Evolutionary conservation across 2,329 filamentous ascomycete species (phyloP), one percentile per base, ranked within the genome.

Genomic region (Didymella pinodella): DNA sequence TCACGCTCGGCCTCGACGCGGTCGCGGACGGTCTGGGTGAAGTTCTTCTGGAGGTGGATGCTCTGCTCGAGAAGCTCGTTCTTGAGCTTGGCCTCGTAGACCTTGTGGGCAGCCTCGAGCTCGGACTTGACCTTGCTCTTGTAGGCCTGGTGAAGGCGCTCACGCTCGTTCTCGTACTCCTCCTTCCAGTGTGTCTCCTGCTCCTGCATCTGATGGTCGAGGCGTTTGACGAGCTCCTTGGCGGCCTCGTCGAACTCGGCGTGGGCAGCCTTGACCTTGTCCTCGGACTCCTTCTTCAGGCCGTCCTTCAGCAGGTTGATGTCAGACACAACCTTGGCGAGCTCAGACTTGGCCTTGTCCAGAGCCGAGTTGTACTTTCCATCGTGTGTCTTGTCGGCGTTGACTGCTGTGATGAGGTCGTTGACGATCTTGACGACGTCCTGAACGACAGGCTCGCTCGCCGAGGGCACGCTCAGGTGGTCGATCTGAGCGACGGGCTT

Each of bases 371-470:
- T 88, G 79, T 95, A 97, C 77, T 90, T 92, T 67, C 85, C 85
- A 63, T 89, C 86, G 57, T 73, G 71, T 57, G 91, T 87, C 61
- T 89, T 87, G 75, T 97, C 94, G 57, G 91, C 90, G 77, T 97
- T 97, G 75, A 97, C 89, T 46, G 96, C 92, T 8, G 91, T 88
- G 74, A 99, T 97, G 70, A 99, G 90, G 77, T 96, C 92, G 80
- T 99, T 99, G 69, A 99, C 85, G 80, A 97, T 94, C 81, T 92
- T 94, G 59, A 96, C 92, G 6, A 99, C 84, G 71, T 98, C 92
- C 78, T 97, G 93, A 22, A 98, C 91, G 34, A 97, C 85, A 28
- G 92, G 91, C 75, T 98, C 94, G 59, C 88, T 87, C 52, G 90
- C 92, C 69, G 92, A 86, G 53, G 86, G 84, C 25, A 96, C 85